These are phyloP conservation scores for Ganoderma meredithae DNA, from an alignment of 1,284 basidiomycete species.

Conservation along the genomic window DNA sequence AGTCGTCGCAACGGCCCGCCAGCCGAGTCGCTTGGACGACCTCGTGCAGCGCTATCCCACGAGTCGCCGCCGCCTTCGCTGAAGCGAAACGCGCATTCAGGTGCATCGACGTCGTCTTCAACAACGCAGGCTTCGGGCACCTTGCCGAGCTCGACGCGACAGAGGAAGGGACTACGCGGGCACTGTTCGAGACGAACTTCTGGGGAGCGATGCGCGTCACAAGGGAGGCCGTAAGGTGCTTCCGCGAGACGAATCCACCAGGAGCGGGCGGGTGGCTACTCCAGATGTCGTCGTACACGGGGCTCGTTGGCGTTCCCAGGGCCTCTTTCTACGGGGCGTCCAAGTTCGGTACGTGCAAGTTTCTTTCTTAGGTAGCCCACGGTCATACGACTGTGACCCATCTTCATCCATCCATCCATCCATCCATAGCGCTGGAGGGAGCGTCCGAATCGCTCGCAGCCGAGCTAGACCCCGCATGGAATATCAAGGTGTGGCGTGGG, in stretches of 20 bases:
- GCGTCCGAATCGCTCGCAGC: slow-evolving; percentile 40
- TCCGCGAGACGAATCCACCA: slow-evolving; percentile 47
- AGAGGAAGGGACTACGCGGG: too few species aligned
- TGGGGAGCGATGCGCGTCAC: slow-evolving; percentile 13
- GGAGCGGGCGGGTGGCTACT: slow-evolving; percentile 42
- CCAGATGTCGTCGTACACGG: slow-evolving; percentile 40
- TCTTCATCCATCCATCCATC: too few species aligned
- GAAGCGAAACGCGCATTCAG: slow-evolving; percentile 45
- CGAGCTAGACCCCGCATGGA: slow-evolving; percentile 49
- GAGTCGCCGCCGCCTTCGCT: slow-evolving; percentile 45
- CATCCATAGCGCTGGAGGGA: slow-evolving; percentile 36
- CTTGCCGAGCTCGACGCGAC: slow-evolving; percentile 46
- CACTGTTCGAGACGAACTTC: neutral
- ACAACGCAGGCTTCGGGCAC: slow-evolving; percentile 47
- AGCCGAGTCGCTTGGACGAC: slow-evolving; percentile 33
- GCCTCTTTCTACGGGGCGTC: slow-evolving; percentile 43
- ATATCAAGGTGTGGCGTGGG: slow-evolving; percentile 44
- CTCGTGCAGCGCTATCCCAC: slow-evolving; percentile 31
- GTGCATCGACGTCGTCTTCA: slow-evolving; percentile 52
- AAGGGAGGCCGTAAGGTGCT: slow-evolving; percentile 44
- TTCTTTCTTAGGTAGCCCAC: too few species aligned
- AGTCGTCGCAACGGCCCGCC: slow-evolving; percentile 44
- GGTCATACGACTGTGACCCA: too few species aligned
- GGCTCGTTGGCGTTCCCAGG: slow-evolving; percentile 34
- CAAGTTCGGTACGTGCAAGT: slow-evolving; percentile 32